Percentiles rank a stretch among this genome's conserved stretches.
phyloP scores from a whole-genome alignment of 805 yeast species.

The Saturnispora halmiae region DNA sequence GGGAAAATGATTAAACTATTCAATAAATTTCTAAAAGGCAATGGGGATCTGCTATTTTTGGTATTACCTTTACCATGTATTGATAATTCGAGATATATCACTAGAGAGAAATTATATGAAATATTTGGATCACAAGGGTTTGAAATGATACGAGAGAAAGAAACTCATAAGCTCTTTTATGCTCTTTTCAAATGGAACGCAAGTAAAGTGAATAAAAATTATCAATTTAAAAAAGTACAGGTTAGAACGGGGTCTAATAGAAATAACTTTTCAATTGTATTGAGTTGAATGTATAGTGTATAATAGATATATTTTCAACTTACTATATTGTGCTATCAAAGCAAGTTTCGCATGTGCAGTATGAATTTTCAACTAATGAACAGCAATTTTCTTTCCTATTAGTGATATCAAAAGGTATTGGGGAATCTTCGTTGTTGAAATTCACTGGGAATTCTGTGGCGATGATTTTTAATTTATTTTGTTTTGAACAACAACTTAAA shows the following conservation, averaged over 20 bases:
- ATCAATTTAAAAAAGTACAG: conserved; percentile 35
- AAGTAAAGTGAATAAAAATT: conserved; percentile 7
- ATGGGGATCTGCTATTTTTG: conserved; percentile 46
- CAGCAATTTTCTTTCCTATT: no score
- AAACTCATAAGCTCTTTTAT: conserved; percentile 66
- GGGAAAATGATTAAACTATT: conserved; percentile 71
- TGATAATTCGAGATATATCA: conserved; percentile 68
- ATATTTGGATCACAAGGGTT: conserved; percentile 61
- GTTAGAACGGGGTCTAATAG: conserved; percentile 46
- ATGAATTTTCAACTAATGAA: no score
- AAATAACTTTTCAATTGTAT: conserved; percentile 60
- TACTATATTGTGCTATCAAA: no score
- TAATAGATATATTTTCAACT: no score
- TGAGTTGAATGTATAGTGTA: conserved; percentile 13
- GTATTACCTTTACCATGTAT: conserved; percentile 88
- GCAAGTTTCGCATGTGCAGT: no score
- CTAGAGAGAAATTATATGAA: conserved; percentile 2
- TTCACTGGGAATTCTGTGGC: conserved; percentile 4
- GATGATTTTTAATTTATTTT: background rate
- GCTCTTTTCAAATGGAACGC: conserved; percentile 52
- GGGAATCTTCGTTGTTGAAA: no score
- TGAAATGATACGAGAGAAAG: conserved; percentile 35
- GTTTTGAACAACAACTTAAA: background rate
- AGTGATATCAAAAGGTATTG: no score
- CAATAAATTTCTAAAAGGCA: conserved; percentile 38